These are phyloP conservation scores for Arabidopsis suecica DNA, from an alignment of 345 rosid genomes.

Conservation along the genomic window DNA sequence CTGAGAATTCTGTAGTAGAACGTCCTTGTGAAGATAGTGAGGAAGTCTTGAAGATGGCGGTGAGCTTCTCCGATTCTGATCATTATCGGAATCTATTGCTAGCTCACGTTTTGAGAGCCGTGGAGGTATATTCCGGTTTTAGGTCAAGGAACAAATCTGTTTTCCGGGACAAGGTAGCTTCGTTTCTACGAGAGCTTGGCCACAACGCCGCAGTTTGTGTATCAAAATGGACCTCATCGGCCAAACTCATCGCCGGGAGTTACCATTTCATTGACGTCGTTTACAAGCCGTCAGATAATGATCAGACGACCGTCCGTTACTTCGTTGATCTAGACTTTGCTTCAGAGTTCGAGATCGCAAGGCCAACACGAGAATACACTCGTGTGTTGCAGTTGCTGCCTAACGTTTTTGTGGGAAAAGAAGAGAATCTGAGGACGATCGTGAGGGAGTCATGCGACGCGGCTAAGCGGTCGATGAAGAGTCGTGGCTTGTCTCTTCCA, in stretches of 20 bases:
- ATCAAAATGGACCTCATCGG: conserved; percentile 69
- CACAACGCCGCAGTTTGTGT: conserved; percentile 85
- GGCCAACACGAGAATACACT: conserved; percentile 68
- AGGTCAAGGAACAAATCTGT: conserved; percentile 41
- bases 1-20: conserved; percentile 43
- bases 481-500: conserved; percentile 64
- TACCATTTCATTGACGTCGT: conserved; percentile 82
- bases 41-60: conserved; percentile 31
- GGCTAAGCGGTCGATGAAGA: conserved; percentile 67
- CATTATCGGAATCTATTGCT: conserved; percentile 51
- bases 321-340: conserved; percentile 77
- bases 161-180: conserved; percentile 60
- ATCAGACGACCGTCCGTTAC: conserved; percentile 49
- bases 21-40: conserved; percentile 42
- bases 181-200: conserved; percentile 61
- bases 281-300: conserved; percentile 25
- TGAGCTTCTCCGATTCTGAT: conserved; percentile 41
- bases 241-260: conserved; percentile 62
- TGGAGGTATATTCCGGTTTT: conserved; percentile 53
- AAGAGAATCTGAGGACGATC: conserved; percentile 63
- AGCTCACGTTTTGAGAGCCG: conserved; percentile 54
- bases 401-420: conserved; percentile 60
- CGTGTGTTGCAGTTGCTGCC: conserved; percentile 57
- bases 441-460: conserved; percentile 59
- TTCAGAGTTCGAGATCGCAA: conserved; percentile 77